Percentiles rank a stretch among this genome's conserved stretches.
Evolutionary conservation across 2,329 filamentous ascomycete genomes (phyloP).

Genomic region (Sporothrix variecibatus): DNA sequence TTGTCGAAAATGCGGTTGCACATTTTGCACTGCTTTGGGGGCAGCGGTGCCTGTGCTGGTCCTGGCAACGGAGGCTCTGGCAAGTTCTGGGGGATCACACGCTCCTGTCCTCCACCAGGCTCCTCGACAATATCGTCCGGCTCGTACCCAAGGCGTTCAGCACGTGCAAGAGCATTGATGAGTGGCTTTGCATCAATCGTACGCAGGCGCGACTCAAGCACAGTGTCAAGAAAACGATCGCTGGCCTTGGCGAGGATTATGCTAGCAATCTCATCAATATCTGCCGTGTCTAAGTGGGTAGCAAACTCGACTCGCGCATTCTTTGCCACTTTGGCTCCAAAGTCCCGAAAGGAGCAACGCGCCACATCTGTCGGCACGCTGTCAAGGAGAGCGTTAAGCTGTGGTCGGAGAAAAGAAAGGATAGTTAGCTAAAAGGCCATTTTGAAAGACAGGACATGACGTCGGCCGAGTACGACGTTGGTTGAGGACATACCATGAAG

Average conservation of each 20-base stretch:
- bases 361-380: constrained; percentile 45
- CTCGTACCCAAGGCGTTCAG: constrained; percentile 60
- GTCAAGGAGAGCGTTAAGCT: constrained; percentile 55
- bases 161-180: constrained; percentile 58
- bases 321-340: constrained; percentile 48
- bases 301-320: constrained; percentile 47
- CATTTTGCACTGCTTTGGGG: constrained; percentile 32
- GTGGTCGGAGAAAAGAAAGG: neutral
- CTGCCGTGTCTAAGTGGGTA: constrained; percentile 41
- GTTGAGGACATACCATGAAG: constrained; percentile 50
- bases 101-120: constrained; percentile 41
- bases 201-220: constrained; percentile 52
- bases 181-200: constrained; percentile 57
- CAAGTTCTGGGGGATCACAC: constrained; percentile 38
- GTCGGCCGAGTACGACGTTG: too few relatives aligned
- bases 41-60: neutral
- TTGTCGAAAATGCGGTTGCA: constrained; percentile 44
- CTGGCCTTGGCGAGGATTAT: constrained; percentile 50
- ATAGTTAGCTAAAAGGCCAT: neutral
- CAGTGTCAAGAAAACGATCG: constrained; percentile 54
- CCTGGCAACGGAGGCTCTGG: neutral
- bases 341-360: constrained; percentile 46
- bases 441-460: neutral
- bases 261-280: constrained; percentile 50
- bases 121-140: constrained; percentile 52